phyloP scores from a whole-genome alignment of 176 grass and related monocot species.

The Aegilops umbellulata region DNA sequence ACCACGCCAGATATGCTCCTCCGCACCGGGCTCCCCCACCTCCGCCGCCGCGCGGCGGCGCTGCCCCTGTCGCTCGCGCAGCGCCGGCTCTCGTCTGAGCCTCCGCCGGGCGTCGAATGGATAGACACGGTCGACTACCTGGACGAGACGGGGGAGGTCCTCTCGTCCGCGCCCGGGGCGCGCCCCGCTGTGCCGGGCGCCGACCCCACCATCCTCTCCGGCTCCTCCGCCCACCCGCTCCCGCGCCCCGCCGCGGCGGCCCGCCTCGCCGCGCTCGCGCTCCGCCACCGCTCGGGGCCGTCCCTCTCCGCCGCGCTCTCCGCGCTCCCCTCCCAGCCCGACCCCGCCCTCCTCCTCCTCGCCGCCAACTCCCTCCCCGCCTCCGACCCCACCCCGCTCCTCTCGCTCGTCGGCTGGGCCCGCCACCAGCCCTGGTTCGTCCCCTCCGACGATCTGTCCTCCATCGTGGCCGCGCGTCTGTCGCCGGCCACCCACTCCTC shows the following conservation, averaged over 20 bases:
- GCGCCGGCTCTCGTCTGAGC: background rate
- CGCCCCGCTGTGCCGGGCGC: slow-evolving; percentile 65
- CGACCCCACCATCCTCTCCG: slow-evolving; percentile 74
- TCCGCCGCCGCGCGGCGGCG: slow-evolving; percentile 17
- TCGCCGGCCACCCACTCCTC: slow-evolving; percentile 47
- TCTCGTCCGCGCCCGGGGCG: slow-evolving; percentile 61
- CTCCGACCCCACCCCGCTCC: slow-evolving; percentile 71
- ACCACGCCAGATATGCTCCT: slow-evolving; percentile 35
- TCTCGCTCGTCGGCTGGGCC: slow-evolving; percentile 84
- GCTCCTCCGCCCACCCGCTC: slow-evolving; percentile 63
- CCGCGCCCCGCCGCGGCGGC: slow-evolving; percentile 68
- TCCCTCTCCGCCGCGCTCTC: slow-evolving; percentile 70
- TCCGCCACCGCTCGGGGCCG: slow-evolving; percentile 71
- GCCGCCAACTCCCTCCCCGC: slow-evolving; percentile 66
- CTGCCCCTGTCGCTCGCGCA: background rate
- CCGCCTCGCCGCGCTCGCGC: slow-evolving; percentile 62
- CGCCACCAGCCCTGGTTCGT: slow-evolving; percentile 70
- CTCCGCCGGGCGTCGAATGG: slow-evolving; percentile 37
- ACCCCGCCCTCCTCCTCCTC: slow-evolving; percentile 52
- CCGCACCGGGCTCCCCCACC: slow-evolving; percentile 43
- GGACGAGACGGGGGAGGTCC: slow-evolving; percentile 72
- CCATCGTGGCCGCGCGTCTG: slow-evolving; percentile 42
- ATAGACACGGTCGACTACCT: slow-evolving; percentile 87
- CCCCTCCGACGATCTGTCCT: slow-evolving; percentile 48
- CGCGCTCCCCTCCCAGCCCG: slow-evolving; percentile 68